Evolutionary conservation across 2,329 filamentous ascomycete species (phyloP).

Genomic region (Calonectria pseudoreteaudii): DNA sequence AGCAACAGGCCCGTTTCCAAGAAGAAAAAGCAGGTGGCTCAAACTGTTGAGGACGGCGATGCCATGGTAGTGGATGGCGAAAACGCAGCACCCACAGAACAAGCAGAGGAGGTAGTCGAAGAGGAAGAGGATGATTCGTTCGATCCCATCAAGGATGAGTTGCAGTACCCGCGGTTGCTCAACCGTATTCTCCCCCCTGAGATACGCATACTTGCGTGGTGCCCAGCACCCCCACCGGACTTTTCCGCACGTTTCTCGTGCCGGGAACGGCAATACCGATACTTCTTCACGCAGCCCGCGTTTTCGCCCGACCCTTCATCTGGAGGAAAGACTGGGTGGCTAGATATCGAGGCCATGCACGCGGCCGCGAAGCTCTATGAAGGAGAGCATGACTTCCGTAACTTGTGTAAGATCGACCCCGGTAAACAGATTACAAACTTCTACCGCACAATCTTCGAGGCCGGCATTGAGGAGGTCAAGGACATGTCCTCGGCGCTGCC

Average conservation of each 20-base stretch:
- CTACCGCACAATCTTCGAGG: constrained; percentile 80
- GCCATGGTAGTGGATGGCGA: constrained; percentile 33
- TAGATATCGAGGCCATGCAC: constrained; percentile 90
- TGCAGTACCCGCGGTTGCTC: constrained; percentile 84
- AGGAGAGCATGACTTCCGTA: constrained; percentile 93
- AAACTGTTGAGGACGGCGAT: constrained; percentile 41
- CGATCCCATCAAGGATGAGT: constrained; percentile 83
- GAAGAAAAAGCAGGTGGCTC: constrained; percentile 37
- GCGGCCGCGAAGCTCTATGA: constrained; percentile 83
- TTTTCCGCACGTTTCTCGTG: constrained; percentile 96
- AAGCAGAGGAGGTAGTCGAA: constrained; percentile 28
- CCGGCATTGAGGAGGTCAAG: constrained; percentile 79
- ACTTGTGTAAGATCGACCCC: constrained; percentile 94
- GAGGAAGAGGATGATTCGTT: constrained; percentile 38
- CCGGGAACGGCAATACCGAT: constrained; percentile 89
- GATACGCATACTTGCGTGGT: constrained; percentile 94
- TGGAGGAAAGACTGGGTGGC: constrained; percentile 74
- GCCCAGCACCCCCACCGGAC: constrained; percentile 79
- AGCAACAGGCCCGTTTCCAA: constrained; percentile 76
- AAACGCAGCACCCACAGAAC: constrained; percentile 14
- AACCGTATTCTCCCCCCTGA: constrained; percentile 91
- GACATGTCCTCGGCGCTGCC: constrained; percentile 65
- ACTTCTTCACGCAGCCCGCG: constrained; percentile 97
- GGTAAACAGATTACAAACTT: constrained; percentile 92
- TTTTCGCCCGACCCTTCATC: constrained; percentile 71